Evolutionary conservation across 768 basidiomycete species (phyloP).

Genomic region (Boletus eberwhitei): DNA sequence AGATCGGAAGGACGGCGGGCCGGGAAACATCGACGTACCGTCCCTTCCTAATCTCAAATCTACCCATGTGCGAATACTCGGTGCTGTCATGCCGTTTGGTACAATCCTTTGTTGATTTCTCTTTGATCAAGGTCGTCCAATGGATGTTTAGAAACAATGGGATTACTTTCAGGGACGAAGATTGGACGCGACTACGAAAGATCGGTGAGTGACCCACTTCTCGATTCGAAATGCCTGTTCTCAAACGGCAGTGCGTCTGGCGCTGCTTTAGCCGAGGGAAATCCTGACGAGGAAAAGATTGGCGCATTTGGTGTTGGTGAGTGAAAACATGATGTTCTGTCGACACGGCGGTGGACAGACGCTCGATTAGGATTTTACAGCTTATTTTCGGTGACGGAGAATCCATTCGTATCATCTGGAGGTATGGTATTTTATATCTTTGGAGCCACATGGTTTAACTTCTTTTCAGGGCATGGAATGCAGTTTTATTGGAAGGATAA

Average conservation of each 20-base stretch:
- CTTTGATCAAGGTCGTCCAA: not conserved
- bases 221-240: not conserved
- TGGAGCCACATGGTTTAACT: not conserved
- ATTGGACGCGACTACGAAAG: constrained; percentile 17
- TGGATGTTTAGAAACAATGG: constrained; percentile 1
- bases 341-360: too few relatives aligned
- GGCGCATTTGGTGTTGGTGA: constrained; percentile 26
- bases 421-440: constrained; percentile 40
- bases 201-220: constrained; percentile 4
- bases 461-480: constrained; percentile 75
- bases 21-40: constrained; percentile 3
- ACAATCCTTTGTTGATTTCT: not conserved
- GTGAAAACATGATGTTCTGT: not conserved
- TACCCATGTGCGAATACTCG: constrained; percentile 38
- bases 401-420: constrained; percentile 80
- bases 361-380: constrained; percentile 61
- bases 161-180: not conserved
- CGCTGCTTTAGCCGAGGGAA: constrained; percentile 17
- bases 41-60: constrained; percentile 65
- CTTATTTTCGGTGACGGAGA: constrained; percentile 78
- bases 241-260: not conserved
- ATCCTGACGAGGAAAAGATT: constrained; percentile 25
- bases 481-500: constrained; percentile 95
- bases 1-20: constrained; percentile 20
- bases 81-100: too few relatives aligned